Evolutionary conservation across 306 rosid genomes (phyloP), one percentile per base, ranked within the genome.

Genomic region (Cyclanthera cordifolia): DNA sequence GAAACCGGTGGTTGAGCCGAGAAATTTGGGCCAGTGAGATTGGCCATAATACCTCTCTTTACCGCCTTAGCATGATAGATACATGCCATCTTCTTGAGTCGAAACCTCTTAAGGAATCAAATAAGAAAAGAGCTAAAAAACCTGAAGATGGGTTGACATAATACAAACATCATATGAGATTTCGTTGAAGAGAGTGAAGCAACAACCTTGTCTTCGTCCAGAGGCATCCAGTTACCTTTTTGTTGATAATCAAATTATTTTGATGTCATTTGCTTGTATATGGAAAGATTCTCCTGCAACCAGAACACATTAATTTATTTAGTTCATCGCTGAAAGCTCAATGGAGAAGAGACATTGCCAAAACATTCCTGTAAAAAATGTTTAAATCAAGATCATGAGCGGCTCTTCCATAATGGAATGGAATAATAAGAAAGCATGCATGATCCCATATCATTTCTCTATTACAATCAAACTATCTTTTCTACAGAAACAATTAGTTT

Each of bases 341-440:
- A 13, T 72, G 72, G 79, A 51, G 46, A 74, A 60, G 83, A 73
- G 74, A 68, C 80, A 76, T 45, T 46, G 73, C 80, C 71, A 30
- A 53, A 53, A 67, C 80, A 75, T 67, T 25, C 41, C 74, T 57
- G 60, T 25, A 45, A 72, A 9, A 37, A 19, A 69, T 39, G 74
- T 52, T 41, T 54, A 67, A 69, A 75, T 76, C 85, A 72, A 73
- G 76, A 77, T 75, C 64, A 30, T 51, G 53, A 73, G 53, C 77
- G 73, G 28, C n/a, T n/a, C n/a, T 5, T 60, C 20, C 7, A 21
- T 23, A 57, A 28, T 57, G 28, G 8, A 57, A 57, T 15, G 12
- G 61, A 55, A 55, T 25, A 55, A 14, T 55, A 13, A 55, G 61
- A 19, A 55, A 37, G 37, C 61, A 55, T 12, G 19, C 32, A 23